phyloP scores from a whole-genome alignment of 495 filamentous ascomycete genomes.

The Penicillium lividum region DNA sequence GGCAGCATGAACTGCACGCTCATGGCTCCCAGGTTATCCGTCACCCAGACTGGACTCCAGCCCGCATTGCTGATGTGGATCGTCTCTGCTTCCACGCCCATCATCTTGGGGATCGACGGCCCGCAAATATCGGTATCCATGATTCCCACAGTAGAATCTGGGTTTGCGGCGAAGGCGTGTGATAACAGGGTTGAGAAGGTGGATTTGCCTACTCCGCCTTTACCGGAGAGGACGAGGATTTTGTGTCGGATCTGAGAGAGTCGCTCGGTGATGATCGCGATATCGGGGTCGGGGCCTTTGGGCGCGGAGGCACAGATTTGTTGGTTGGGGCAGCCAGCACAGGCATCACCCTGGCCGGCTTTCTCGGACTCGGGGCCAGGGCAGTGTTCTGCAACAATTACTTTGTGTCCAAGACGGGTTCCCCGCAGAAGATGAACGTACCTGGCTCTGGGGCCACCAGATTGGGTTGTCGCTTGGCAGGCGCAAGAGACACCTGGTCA shows the following conservation, averaged over 20 bases:
- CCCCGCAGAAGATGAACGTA: conserved; percentile 28
- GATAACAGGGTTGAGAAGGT: conserved; percentile 87
- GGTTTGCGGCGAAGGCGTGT: conserved; percentile 80
- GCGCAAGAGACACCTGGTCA: conserved; percentile 63
- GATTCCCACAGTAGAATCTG: conserved; percentile 74
- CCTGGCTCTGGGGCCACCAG: conserved; percentile 92
- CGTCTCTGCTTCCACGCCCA: conserved; percentile 89
- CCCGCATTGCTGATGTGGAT: conserved; percentile 83
- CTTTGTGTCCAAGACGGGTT: not conserved
- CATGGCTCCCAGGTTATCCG: conserved; percentile 91
- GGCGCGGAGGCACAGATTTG: conserved; percentile 89
- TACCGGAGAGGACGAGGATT: conserved; percentile 86
- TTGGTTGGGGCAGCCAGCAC: conserved; percentile 94
- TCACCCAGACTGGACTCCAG: conserved; percentile 92
- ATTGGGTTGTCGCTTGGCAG: conserved; percentile 68
- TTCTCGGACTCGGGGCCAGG: conserved; percentile 87
- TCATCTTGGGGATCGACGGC: conserved; percentile 94
- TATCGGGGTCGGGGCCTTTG: conserved; percentile 94
- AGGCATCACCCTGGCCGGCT: conserved; percentile 85
- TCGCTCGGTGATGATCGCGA: conserved; percentile 80
- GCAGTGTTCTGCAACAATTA: conserved; percentile 68
- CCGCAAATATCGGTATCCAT: conserved; percentile 98
- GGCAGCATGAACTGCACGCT: conserved; percentile 97
- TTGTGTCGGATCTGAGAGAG: conserved; percentile 84
- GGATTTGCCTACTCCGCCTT: conserved; percentile 95